Conservation (phyloP, 2,329 filamentous ascomycete species). For the Cucurbitaria berberidis region DNA sequence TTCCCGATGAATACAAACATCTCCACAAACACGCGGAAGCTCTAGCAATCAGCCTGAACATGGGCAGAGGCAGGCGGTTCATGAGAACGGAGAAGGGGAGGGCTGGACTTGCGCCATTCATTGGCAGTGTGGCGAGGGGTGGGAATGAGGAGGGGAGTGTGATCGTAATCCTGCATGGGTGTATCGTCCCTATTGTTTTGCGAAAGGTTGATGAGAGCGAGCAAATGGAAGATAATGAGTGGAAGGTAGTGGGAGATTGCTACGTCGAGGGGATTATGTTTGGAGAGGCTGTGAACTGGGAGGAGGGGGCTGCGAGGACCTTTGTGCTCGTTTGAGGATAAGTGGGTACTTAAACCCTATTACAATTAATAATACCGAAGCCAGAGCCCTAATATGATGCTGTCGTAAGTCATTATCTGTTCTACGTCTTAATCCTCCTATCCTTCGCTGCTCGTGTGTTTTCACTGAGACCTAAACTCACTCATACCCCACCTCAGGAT, state of each 20-base stretch:
- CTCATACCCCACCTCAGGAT: too few species aligned
- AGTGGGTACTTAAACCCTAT: conserved; percentile 2
- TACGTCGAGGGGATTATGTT: conserved; percentile 23
- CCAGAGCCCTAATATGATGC: background rate
- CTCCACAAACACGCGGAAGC: background rate
- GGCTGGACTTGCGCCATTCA: conserved; percentile 17
- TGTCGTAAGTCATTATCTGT: background rate
- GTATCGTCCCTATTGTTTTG: conserved; percentile 22
- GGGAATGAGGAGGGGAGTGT: conserved; percentile 5
- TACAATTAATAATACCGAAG: conserved; percentile 11
- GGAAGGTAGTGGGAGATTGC: conserved; percentile 22
- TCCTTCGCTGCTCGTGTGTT: background rate
- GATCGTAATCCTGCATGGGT: conserved; percentile 24
- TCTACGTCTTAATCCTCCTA: background rate
- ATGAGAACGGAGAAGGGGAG: conserved; percentile 15
- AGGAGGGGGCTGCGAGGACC: conserved; percentile 7
- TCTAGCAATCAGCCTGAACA: conserved; percentile 6
- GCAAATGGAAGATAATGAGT: conserved; percentile 6
- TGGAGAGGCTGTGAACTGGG: conserved; percentile 19
- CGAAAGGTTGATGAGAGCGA: conserved; percentile 9
- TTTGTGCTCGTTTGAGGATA: conserved; percentile 19
- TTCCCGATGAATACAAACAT: background rate
- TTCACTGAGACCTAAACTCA: background rate
- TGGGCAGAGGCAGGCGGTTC: conserved; percentile 18
- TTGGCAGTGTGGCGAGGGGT: conserved; percentile 6